Evolutionary conservation across 78 protist species (phyloP).

Genomic region (Chrysochromulina parva): DNA sequence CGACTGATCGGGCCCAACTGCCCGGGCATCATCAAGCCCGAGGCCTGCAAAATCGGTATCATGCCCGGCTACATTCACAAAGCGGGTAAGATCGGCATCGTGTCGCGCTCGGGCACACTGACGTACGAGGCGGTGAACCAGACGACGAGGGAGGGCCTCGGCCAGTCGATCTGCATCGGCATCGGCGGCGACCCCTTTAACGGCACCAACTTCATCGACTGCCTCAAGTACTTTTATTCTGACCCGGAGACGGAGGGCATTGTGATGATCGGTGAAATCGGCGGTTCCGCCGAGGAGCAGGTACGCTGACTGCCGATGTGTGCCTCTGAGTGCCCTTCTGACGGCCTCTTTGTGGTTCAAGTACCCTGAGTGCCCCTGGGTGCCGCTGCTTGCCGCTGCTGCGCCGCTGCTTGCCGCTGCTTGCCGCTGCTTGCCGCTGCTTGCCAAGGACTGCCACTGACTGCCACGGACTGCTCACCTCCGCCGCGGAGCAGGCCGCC

Average conservation of each 20-base stretch:
- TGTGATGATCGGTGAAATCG: slow-evolving; percentile 97
- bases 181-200: slow-evolving; percentile 99
- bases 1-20: slow-evolving; percentile 98
- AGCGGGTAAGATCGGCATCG: slow-evolving; percentile 92
- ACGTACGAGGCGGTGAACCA: slow-evolving; percentile 99
- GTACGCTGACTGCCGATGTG: too few species aligned
- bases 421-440: too few species aligned
- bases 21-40: slow-evolving; percentile 98
- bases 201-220: slow-evolving; percentile 98
- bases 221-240: slow-evolving; percentile 63
- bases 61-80: slow-evolving; percentile 99
- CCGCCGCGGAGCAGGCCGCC: too few species aligned
- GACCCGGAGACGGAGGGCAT: slow-evolving; percentile 94
- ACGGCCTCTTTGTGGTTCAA: too few species aligned
- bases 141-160: slow-evolving; percentile 89
- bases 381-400: too few species aligned
- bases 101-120: slow-evolving; percentile 98
- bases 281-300: slow-evolving; percentile 99
- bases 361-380: too few species aligned
- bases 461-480: too few species aligned
- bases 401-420: too few species aligned
- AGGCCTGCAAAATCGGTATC: slow-evolving; percentile 99
- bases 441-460: too few species aligned
- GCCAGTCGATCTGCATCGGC: slow-evolving; percentile 96
- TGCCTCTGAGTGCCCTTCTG: too few species aligned